These are phyloP conservation scores for Fraxinus sp. DNA, from an alignment of 305 asterid genomes.

Conservation along the genomic window DNA sequence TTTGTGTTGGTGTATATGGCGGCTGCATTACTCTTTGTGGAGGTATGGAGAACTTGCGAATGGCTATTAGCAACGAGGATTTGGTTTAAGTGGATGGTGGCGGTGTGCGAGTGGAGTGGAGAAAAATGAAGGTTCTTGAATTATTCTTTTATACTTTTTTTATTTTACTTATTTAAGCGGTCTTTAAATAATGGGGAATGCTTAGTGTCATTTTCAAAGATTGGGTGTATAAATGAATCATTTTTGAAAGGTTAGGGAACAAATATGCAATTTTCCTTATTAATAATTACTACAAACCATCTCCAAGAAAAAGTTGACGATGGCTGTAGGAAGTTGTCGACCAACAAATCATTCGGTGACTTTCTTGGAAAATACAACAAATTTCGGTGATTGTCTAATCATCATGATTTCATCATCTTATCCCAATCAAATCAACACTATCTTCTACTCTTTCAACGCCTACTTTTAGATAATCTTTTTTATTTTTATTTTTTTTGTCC, in stretches of 20 bases:
- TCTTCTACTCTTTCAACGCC: background rate
- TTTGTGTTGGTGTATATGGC: too few species aligned
- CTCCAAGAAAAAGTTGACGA: conserved; percentile 18
- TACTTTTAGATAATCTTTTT: background rate
- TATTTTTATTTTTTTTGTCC: background rate
- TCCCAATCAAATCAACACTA: background rate
- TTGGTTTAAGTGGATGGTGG: too few species aligned
- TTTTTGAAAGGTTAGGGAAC: background rate
- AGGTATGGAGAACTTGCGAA: too few species aligned
- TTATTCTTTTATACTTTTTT: too few species aligned
- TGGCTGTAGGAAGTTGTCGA: conserved; percentile 12
- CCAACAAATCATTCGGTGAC: conserved; percentile 20
- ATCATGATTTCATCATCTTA: conserved; percentile 4
- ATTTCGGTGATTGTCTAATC: background rate
- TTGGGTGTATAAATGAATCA: background rate
- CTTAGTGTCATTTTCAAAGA: background rate
- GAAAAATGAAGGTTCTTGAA: too few species aligned
- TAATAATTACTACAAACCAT: background rate
- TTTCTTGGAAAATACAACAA: conserved; percentile 30
- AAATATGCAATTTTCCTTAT: background rate
- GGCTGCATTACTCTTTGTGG: too few species aligned
- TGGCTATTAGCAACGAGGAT: too few species aligned
- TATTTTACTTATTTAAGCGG: too few species aligned
- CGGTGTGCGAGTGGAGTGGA: too few species aligned
- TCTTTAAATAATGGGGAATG: background rate